These are phyloP conservation scores for Ustilaginoidea virens DNA, from an alignment of 2,329 filamentous ascomycete genomes.

Conservation along the genomic window DNA sequence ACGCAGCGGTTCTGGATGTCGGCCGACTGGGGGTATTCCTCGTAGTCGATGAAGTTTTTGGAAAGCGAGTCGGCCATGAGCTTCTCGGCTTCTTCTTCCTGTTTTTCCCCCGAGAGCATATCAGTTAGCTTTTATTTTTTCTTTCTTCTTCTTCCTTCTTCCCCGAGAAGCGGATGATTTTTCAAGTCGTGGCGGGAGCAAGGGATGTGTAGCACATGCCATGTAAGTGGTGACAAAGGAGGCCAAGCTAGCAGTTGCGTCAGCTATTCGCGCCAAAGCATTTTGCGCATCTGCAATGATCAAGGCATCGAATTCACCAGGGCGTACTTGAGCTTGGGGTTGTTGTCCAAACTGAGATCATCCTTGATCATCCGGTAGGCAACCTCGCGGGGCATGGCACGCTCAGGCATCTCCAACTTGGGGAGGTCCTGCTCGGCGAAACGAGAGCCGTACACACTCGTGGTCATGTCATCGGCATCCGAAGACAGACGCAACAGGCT, in stretches of 20 bases:
- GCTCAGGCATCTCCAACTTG: constrained; percentile 71
- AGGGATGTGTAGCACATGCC: no score
- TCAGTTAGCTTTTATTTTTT: no score
- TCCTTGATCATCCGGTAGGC: constrained; percentile 98
- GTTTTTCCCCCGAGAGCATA: constrained; percentile 88
- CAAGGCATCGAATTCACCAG: no score
- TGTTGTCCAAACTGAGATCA: constrained; percentile 80
- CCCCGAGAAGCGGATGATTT: no score
- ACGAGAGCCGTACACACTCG: constrained; percentile 74
- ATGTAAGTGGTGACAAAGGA: constrained; percentile 96
- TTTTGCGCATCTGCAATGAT: background rate
- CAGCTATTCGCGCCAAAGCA: background rate
- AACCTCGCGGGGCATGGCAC: constrained; percentile 78
- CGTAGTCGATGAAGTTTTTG: constrained; percentile 92
- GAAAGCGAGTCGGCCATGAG: constrained; percentile 73
- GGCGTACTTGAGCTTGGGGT: constrained; percentile 66
- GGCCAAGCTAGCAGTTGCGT: constrained; percentile 44
- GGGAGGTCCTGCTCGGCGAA: constrained; percentile 74
- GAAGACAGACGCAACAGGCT: constrained; percentile 29
- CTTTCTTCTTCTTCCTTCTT: no score
- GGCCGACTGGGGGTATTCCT: constrained; percentile 67
- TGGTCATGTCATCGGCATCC: constrained; percentile 46
- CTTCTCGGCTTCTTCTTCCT: constrained; percentile 3
- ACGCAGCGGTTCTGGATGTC: constrained; percentile 88
- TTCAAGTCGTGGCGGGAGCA: no score